phyloP scores from a whole-genome alignment of 2,329 filamentous ascomycete genomes.

The Botrytis medusae region DNA sequence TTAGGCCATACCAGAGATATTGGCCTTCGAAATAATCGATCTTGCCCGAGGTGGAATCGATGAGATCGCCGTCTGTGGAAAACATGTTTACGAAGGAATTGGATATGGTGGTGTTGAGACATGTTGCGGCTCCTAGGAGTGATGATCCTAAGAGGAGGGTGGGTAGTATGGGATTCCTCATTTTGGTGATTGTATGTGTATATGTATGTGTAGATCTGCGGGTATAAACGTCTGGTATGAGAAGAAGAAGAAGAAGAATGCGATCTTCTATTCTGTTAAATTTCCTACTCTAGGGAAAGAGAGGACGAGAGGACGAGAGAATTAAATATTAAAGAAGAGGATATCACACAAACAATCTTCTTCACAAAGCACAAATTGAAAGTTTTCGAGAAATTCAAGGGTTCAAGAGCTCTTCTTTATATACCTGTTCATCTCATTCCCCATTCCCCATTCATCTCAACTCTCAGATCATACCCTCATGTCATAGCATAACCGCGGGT shows the following conservation, averaged over 20 bases:
- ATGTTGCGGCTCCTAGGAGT: neutral
- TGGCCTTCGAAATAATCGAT: slow-evolving; percentile 31
- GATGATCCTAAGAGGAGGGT: neutral
- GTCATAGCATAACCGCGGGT: neutral
- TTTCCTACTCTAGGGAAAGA: neutral
- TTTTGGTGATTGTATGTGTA: neutral
- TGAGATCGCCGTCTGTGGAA: slow-evolving; percentile 33
- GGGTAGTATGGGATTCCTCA: neutral
- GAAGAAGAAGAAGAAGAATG: neutral
- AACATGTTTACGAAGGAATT: slow-evolving; percentile 25
- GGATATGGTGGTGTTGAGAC: slow-evolving; percentile 6
- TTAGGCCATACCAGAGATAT: slow-evolving; percentile 33
- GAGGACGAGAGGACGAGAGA: neutral
- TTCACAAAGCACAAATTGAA: too few species aligned
- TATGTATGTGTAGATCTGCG: neutral
- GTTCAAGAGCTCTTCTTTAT: neutral
- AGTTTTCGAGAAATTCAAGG: too few species aligned
- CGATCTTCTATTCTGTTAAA: neutral
- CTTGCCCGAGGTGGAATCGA: slow-evolving; percentile 33
- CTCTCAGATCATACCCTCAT: neutral
- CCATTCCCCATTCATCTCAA: neutral
- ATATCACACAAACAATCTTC: neutral
- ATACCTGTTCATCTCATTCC: neutral
- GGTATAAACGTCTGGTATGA: neutral
- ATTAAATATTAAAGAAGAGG: neutral